Evolutionary conservation across 2,329 filamentous ascomycete species (phyloP), one percentile per base, ranked within the genome.

Genomic region (Drechslerella coelobrocha): DNA sequence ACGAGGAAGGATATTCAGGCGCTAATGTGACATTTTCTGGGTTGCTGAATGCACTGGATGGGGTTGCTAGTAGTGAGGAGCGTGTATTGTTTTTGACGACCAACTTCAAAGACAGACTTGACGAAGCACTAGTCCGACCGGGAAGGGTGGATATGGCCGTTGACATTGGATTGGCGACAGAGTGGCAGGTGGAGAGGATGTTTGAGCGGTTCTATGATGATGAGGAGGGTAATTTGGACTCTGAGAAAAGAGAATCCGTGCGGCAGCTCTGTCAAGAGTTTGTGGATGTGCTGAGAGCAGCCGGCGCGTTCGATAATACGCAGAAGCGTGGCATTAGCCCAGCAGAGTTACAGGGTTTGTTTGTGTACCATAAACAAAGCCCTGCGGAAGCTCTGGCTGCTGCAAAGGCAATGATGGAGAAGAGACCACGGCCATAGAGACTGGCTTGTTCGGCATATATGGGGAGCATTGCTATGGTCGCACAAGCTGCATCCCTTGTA

Each of bases 1-100:
- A 93, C 34, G 79, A 85, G 0, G 91, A 97, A 75, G 93, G 92
- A 1, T 97, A 96, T 76, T 86, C 84, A 39, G 92, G 92, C 24
- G 88, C 90, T 1, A 94, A 90, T 17, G 92, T 97, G 23, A 99
- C 94, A 0, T 97, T 97, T 76, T 97, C 93, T 0, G 93, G 93
- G 0, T 81, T 97, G 19, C 81, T 97, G 37, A 92, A 92, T 76
- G 89, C 90, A 0, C 79, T 93, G 12, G 94, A 99, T 73, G 94
- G 94, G 1, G 87, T 97, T n/a, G 92, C 92, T 5, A 95, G 92
- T 55, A 91, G 92, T 10, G 94, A 97, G 78, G 93, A 97, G 81
- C 86, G 94, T 57, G 90, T 99, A 72, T 87, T 95, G 0, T 96
- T 99, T 79, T 83, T 96, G 73, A 99, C 94, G 1, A 96, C 93